Evolutionary conservation across 163 green algal species (phyloP).

Genomic region (Volvox carteri): DNA sequence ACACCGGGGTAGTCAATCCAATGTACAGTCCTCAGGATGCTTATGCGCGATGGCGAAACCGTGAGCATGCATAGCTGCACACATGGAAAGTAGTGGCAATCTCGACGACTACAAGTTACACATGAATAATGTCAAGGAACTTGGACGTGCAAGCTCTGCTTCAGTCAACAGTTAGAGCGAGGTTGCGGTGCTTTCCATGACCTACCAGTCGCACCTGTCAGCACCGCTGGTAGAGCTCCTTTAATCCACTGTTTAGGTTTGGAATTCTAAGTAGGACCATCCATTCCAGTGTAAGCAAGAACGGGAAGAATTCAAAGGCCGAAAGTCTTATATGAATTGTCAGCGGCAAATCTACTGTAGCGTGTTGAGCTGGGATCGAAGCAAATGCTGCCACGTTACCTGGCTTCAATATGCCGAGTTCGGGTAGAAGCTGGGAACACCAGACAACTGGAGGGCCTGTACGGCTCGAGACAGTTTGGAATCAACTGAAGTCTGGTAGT

Average conservation of each 20-base stretch:
- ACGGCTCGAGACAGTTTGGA: not conserved
- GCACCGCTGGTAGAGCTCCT: not conserved
- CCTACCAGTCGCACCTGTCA: constrained; percentile 21
- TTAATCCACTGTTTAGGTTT: not conserved
- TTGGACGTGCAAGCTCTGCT: no score
- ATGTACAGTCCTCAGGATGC: not conserved
- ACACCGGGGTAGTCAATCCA: not conserved
- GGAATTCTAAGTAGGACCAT: constrained; percentile 10
- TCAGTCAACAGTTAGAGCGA: not conserved
- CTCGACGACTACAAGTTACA: no score
- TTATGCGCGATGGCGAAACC: not conserved
- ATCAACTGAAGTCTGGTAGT: not conserved
- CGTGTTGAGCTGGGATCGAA: no score
- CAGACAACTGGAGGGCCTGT: no score
- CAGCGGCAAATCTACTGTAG: no score
- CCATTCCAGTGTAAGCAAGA: not conserved
- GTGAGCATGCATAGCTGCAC: not conserved
- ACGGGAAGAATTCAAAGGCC: not conserved
- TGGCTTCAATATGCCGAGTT: no score
- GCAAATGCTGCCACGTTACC: no score
- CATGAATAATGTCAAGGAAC: not conserved
- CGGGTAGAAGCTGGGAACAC: no score
- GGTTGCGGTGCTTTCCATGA: not conserved
- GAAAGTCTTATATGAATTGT: constrained; percentile 45
- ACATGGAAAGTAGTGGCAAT: not conserved